Evolutionary conservation across 345 rosid species (phyloP), one percentile per base, ranked within the genome.

Genomic region (Lagerstroemia speciosa): DNA sequence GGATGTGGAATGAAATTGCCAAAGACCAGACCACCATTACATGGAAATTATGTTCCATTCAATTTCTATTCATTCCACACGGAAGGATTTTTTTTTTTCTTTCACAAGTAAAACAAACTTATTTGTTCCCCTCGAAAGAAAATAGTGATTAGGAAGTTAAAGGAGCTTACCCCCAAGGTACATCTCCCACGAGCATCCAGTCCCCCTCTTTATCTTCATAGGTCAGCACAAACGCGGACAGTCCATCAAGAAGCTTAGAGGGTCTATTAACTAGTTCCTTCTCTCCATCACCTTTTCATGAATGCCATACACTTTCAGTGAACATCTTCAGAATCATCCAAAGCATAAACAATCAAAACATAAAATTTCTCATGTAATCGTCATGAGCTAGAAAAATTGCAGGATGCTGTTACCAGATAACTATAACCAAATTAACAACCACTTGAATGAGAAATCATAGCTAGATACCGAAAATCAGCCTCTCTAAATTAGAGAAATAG

Each of bases 141-240:
- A 58, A 27, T 58, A 34, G 33, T 30, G 20, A 22, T 12, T 58
- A 16, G 19, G 29, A 27, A 27, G 31, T 55, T 24, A 55, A 0
- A 34, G 41, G 48, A 64, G 62, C 80, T 65, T 83, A 93, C 97
- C 92, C 78, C 98, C 98, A 93, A 33, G 98, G 98, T 72, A 93
- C 97, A 82, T 93, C 98, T 66, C 98, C 98, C 48, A 89, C 97
- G 64, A 93, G 92, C 97, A 93, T 93, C 97, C 96, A 89, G 65
- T 93, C 98, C 7, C 97, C 98, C 53, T 93, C 98, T 73, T 85
- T 91, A 71, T 93, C 98, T 78, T 93, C 97, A 67, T 91, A 93
- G 12, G 97, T 87, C 34, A 93, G 92, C 68, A 89, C 91, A 76
- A 86, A 91, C 69, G 85, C 98, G 14, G 94, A 91, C 19, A 90